These are phyloP conservation scores for Psilocybe mexicana DNA, from an alignment of 1,284 basidiomycete genomes.

Conservation along the genomic window DNA sequence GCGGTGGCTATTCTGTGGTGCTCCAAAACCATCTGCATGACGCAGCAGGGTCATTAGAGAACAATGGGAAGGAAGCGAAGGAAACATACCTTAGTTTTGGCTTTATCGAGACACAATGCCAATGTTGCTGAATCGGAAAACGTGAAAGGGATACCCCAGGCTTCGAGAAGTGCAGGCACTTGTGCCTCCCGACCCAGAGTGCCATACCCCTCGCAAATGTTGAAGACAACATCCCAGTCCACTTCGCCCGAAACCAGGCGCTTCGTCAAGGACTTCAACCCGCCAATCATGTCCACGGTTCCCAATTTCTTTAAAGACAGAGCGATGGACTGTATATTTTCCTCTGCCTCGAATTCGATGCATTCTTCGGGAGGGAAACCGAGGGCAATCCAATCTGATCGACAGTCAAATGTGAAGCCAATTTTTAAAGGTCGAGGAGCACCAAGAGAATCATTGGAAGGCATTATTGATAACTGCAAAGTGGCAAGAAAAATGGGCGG, in stretches of 20 bases:
- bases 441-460: background rate
- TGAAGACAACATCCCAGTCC: slow-evolving; percentile 28
- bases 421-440: slow-evolving; percentile 11
- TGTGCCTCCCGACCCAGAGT: slow-evolving; percentile 24
- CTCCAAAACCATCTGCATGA: slow-evolving; percentile 24
- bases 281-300: slow-evolving; percentile 22
- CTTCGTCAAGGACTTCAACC: slow-evolving; percentile 17
- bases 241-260: slow-evolving; percentile 4
- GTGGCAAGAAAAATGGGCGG: background rate
- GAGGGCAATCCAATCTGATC: slow-evolving; percentile 17
- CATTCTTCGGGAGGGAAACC: slow-evolving; percentile 22
- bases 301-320: slow-evolving; percentile 18
- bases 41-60: background rate
- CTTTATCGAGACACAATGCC: slow-evolving; percentile 26
- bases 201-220: slow-evolving; percentile 23
- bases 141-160: slow-evolving; percentile 22
- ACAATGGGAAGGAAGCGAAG: background rate
- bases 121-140: slow-evolving; percentile 26
- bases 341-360: slow-evolving; percentile 20
- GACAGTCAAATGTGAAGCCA: slow-evolving; percentile 20
- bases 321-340: slow-evolving; percentile 21
- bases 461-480: background rate
- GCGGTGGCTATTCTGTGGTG: slow-evolving; percentile 24
- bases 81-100: slow-evolving; percentile 22
- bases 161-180: slow-evolving; percentile 25